Percentiles rank a stretch among this genome's conserved stretches.
These are phyloP conservation scores for Harrya chromipes DNA, from an alignment of 768 basidiomycete species.

Conservation along the genomic window DNA sequence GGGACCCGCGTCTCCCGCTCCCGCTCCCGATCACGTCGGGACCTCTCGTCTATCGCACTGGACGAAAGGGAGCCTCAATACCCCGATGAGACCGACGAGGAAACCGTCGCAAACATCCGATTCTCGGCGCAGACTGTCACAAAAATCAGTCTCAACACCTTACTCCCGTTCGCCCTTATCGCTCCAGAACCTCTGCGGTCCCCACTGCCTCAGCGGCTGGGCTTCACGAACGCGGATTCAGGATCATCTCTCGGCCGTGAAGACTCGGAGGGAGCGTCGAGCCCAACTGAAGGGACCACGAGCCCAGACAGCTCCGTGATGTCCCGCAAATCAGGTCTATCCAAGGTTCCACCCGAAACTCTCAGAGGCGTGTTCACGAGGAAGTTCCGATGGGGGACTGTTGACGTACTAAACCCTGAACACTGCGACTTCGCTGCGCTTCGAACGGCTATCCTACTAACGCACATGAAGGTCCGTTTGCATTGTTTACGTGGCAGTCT, in stretches of 20 bases:
- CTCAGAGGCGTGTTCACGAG: slow-evolving; percentile 73
- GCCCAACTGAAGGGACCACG: slow-evolving; percentile 32
- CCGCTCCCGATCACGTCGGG: slow-evolving; percentile 71
- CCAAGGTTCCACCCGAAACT: slow-evolving; percentile 59
- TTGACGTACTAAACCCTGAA: slow-evolving; percentile 80
- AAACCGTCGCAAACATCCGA: slow-evolving; percentile 71
- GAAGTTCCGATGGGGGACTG: slow-evolving; percentile 83
- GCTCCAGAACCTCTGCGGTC: slow-evolving; percentile 58
- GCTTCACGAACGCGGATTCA: slow-evolving; percentile 20
- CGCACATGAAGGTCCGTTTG: slow-evolving; percentile 72
- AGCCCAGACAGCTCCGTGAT: slow-evolving; percentile 36
- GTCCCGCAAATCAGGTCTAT: slow-evolving; percentile 31
- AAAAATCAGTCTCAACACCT: slow-evolving; percentile 51
- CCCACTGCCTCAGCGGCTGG: slow-evolving; percentile 28
- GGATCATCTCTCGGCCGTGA: slow-evolving; percentile 12
- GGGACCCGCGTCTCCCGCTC: slow-evolving; percentile 50
- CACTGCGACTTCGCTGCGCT: slow-evolving; percentile 89
- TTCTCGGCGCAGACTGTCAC: slow-evolving; percentile 71
- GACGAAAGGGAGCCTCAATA: slow-evolving; percentile 54
- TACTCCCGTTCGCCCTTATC: slow-evolving; percentile 80
- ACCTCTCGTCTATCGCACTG: slow-evolving; percentile 55
- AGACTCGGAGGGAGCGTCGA: slow-evolving; percentile 17
- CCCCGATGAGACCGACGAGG: slow-evolving; percentile 58
- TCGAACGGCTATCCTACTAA: slow-evolving; percentile 79
- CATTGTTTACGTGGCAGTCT: slow-evolving; percentile 17